These are phyloP conservation scores for Xenosphaeropsis pyriputrescens DNA, from an alignment of 2,329 filamentous ascomycete genomes.

Conservation along the genomic window DNA sequence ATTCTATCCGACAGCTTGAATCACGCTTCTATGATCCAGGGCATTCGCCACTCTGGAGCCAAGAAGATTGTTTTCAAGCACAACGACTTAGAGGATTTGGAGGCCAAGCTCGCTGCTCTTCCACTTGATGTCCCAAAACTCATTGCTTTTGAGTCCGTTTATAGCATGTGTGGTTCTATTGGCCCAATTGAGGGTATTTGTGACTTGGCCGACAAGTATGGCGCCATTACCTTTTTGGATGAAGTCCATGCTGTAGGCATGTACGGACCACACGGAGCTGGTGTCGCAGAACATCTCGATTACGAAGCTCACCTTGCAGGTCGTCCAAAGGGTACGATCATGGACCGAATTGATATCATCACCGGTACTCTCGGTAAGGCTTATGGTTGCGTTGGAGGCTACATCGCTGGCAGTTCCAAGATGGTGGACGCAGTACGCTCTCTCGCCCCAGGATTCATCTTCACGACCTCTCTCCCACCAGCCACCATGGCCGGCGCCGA, in stretches of 20 bases:
- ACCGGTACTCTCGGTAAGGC: slow-evolving; percentile 95
- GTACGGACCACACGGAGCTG: slow-evolving; percentile 92
- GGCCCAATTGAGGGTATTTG: slow-evolving; percentile 93
- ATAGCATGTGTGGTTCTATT: slow-evolving; percentile 98
- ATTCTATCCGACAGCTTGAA: slow-evolving; percentile 97
- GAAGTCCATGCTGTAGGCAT: slow-evolving; percentile 98
- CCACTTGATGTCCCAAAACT: slow-evolving; percentile 84
- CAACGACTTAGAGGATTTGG: slow-evolving; percentile 87
- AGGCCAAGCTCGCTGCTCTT: slow-evolving; percentile 80
- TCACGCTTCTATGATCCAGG: slow-evolving; percentile 98
- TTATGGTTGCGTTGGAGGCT: slow-evolving; percentile 93
- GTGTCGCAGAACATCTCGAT: slow-evolving; percentile 94
- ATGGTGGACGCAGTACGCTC: slow-evolving; percentile 90
- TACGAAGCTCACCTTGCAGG: slow-evolving; percentile 74
- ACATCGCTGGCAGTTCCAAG: slow-evolving; percentile 80
- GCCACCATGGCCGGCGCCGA: slow-evolving; percentile 93
- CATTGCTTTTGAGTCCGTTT: slow-evolving; percentile 96
- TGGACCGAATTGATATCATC: slow-evolving; percentile 96
- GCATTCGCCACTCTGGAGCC: slow-evolving; percentile 91
- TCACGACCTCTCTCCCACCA: slow-evolving; percentile 91
- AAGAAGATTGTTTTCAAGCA: slow-evolving; percentile 99
- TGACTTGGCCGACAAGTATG: slow-evolving; percentile 93
- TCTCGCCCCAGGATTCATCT: slow-evolving; percentile 93
- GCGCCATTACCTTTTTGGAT: slow-evolving; percentile 91
- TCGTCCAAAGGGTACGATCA: slow-evolving; percentile 64